Evolutionary conservation across 495 filamentous ascomycete genomes (phyloP).

Genomic region (Daldinia grandis): DNA sequence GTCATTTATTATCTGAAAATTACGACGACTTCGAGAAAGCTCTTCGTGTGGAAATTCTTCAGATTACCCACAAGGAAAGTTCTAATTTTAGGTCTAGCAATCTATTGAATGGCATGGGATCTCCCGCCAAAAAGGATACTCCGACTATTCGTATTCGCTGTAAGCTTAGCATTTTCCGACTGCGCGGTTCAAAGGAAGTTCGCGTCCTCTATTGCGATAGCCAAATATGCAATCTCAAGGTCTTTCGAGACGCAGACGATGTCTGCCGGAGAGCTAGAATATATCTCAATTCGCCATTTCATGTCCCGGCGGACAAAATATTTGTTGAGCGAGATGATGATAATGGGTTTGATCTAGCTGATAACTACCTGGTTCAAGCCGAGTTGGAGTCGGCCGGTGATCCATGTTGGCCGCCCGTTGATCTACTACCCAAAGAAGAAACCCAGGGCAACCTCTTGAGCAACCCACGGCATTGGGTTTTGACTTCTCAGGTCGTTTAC

Average conservation of each 20-base stretch:
- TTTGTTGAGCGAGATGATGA: constrained; percentile 55
- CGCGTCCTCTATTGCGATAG: constrained; percentile 56
- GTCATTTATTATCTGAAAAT: constrained; percentile 43
- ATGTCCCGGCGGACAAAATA: constrained; percentile 57
- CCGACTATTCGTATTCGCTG: constrained; percentile 53
- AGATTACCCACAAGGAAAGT: constrained; percentile 56
- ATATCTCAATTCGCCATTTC: constrained; percentile 54
- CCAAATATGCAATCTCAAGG: constrained; percentile 55
- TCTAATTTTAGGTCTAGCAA: constrained; percentile 48
- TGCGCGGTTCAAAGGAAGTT: constrained; percentile 33
- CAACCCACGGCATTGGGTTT: constrained; percentile 49
- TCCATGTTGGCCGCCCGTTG: constrained; percentile 58
- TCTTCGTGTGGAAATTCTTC: constrained; percentile 58
- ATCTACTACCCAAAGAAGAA: constrained; percentile 47
- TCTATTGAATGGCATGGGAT: constrained; percentile 50
- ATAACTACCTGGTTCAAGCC: constrained; percentile 55
- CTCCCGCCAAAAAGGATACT: constrained; percentile 51
- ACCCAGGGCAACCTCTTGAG: constrained; percentile 39
- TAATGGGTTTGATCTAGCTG: constrained; percentile 52
- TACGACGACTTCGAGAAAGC: constrained; percentile 48
- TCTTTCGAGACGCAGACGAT: constrained; percentile 55
- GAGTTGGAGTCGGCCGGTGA: constrained; percentile 58
- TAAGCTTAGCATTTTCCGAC: constrained; percentile 53
- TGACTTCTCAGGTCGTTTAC: constrained; percentile 52
- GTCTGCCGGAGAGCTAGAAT: constrained; percentile 55